Base-by-base conservation (phyloP, 352 stramenopile species). In the Pythium aristosporum region DNA sequence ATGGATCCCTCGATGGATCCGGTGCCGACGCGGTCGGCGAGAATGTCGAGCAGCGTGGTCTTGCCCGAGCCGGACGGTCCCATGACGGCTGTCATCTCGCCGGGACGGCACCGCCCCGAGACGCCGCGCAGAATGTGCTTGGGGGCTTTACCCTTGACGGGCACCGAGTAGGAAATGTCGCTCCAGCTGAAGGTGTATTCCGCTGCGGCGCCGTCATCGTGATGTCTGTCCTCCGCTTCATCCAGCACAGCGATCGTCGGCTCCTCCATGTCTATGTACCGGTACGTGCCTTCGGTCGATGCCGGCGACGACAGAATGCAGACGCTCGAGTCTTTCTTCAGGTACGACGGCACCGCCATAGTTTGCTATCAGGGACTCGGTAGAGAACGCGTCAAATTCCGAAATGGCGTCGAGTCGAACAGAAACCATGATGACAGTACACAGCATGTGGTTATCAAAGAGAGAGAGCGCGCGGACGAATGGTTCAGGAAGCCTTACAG, bases 61-160 rank as follows among this genome's bases (percentile, higher is more conserved):
- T 91, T 91, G 20, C 82, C 82, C 8, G 75, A 69, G 25, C 81
- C 81, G 0, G 81, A 91, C 2, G 82, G 80, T 1, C 82, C 82
- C 34, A 92, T 83, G 60, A 91, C 82, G 30, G 78, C 82, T 0
- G 78, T 89, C 43, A 92, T 71, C 13, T 89, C 81, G n/a, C 80
- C 79, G 1, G 83, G 82, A 1, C 60, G 68, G 0, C 77, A 88
- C 58, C 79, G 71, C 0, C 83, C 83, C 53, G 77, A 80, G 8
- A 90, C 72, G 54, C 85, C 82, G 28, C 73, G 74, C 4, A 92
- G 63, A 43, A 92, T 89, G 39, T 18, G 39, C 39, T 56, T 56
- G 28, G 34, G 11, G 49, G n/a, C 30, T 34, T 32, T 20, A n/a
- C 18, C 51, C 11, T 51, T 50, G 23, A 21, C 16, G 2, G 53